Percentiles rank a stretch among this genome's conserved stretches.
phyloP scores from a whole-genome alignment of 2,329 filamentous ascomycete genomes.

The Xylariomycetidae sp. region DNA sequence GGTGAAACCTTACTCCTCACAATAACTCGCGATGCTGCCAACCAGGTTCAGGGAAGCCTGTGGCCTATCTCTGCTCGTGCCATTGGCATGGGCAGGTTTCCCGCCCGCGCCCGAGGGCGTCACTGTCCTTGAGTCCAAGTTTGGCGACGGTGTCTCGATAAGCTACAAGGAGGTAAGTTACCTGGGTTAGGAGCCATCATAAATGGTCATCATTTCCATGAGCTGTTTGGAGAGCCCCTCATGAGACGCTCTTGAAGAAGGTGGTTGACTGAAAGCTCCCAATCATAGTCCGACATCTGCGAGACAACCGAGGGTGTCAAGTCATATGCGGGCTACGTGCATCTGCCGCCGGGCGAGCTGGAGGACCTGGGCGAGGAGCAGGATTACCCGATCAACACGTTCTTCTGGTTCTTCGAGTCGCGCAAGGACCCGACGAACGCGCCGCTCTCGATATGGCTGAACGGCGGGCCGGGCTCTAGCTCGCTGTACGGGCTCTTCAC shows the following conservation, averaged over 20 bases:
- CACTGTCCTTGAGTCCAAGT: not conserved
- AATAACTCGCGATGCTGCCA: too few relatives aligned
- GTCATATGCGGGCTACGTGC: constrained; percentile 59
- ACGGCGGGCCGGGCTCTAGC: constrained; percentile 54
- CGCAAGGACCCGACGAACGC: constrained; percentile 25
- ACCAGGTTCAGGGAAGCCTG: too few relatives aligned
- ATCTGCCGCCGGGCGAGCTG: constrained; percentile 38
- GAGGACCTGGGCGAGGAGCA: constrained; percentile 41
- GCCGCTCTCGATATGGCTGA: constrained; percentile 51
- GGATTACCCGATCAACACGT: constrained; percentile 42
- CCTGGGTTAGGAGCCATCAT: too few relatives aligned
- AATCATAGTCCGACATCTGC: constrained; percentile 47
- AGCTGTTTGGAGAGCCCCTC: too few relatives aligned
- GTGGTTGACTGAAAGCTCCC: too few relatives aligned
- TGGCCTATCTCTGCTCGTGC: too few relatives aligned
- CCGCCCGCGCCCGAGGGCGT: not conserved
- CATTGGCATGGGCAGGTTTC: not conserved
- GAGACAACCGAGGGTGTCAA: constrained; percentile 51
- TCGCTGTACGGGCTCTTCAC: constrained; percentile 49
- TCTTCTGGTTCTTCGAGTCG: constrained; percentile 34
- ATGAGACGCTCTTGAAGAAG: too few relatives aligned
- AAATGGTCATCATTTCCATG: too few relatives aligned
- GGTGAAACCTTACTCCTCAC: too few relatives aligned
- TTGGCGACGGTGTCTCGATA: not conserved
- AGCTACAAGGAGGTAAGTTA: not conserved